Evolutionary conservation across 768 basidiomycete species (phyloP), one percentile per base, ranked within the genome.

Genomic region (Podaxis sp.): DNA sequence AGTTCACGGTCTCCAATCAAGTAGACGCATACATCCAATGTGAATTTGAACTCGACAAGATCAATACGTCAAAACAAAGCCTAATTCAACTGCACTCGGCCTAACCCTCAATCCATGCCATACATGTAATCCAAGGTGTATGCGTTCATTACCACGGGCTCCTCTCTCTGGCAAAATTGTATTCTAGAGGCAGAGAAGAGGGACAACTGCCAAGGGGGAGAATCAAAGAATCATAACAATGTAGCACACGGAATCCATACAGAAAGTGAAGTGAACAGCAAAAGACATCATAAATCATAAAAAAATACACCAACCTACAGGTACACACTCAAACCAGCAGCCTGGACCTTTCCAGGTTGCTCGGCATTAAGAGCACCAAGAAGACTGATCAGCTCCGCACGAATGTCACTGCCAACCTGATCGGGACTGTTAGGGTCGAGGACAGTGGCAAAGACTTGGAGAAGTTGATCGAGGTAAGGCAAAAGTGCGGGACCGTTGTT

Each of bases 331-430:
- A 95, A 76, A 27, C 94, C 94, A 5, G 91, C 86, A 4, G 88
- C 91, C 68, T 88, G 88, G 35, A 98, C 82, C 74, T 89, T 91
- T 35, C 76, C 85, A 28, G 94, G 89, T 55, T 88, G 82, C 73
- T 92, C 85, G 37, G 76, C 76, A 70, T 90, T 90, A 70, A 99
- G 78, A 58, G 83, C 82, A 25, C 76, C 76, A 62, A 98, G 76
- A 37, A 98, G 79, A 47, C 84, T 78, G 63, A 94, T 85, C 66
- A 99, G 75, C 71, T 92, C 85, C 23, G 77, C 83, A 51, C 89
- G 83, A 57, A 88, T 84, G 66, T 94, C 91, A 48, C 90, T 88
- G 9, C 87, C 87, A 64, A 97, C 75, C 75, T 95, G 90, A 64
- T 94, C 93, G 5, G 80, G 76, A 13, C 73, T 79, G 54, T 68